Evolutionary conservation across 2,329 filamentous ascomycete species (phyloP), one percentile per base, ranked within the genome.

Genomic region (Ascochyta rabiei): DNA sequence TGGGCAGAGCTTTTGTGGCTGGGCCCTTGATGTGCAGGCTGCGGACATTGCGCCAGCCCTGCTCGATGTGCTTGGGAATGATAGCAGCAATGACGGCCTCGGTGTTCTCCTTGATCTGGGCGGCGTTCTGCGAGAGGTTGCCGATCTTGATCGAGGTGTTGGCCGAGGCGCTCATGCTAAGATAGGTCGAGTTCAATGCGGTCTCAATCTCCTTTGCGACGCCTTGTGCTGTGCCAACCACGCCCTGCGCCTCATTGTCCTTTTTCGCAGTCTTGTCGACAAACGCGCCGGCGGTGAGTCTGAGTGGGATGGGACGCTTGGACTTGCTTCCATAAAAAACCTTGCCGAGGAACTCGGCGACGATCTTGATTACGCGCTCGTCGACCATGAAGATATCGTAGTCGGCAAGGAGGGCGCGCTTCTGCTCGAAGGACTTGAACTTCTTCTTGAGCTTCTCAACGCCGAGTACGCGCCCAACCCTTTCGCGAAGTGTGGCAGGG

Each of bases 371-470:
- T 50, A 99, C 89, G 43, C 95, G 84, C 71, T 96, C 90, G 74
- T 99, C 95, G 47, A 90, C 93, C 53, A 99, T 83, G 80, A 99
- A 98, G 52, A 98, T 80, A 73, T 98, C 95, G 76, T 97, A 91
- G 75, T 96, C 91, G 39, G 86, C 81, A 59, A 89, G 84, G 31
- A 99, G 84, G 75, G 95, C 91, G 61, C 95, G 84, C 61, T 73
- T 72, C 41, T 86, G 86, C 80, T 99, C 95, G 77, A 91, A 99
- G 57, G 89, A 86, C 80, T 89, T 88, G 83, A 89, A 97, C 80
- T 95, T 93, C 66, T 88, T 84, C 79, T 93, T 93, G 66, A 99
- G 82, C 77, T 98, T 96, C 67, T 84, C 83, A 63, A 93, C 80
- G 67, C 92, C 91, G 68, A 98, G 88, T 40, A 99, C 82, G 1